Base-by-base conservation (phyloP, 768 basidiomycete genomes). In the Erythrobasidium yunnanense region DNA sequence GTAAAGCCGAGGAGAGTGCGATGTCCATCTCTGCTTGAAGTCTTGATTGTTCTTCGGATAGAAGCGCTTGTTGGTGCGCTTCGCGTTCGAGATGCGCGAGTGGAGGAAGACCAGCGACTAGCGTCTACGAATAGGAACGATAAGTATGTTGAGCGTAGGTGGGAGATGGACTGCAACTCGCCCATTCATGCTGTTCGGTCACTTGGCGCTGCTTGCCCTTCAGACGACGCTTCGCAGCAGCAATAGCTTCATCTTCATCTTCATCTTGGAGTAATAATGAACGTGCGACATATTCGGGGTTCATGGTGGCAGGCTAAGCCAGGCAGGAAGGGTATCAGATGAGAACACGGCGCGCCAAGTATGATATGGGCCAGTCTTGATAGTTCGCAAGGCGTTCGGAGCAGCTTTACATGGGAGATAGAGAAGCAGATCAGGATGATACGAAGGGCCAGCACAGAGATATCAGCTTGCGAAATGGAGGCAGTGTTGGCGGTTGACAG, bases 231-330 rank as follows among this genome's bases (percentile, higher is more conserved):
- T 46, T 42, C 11, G 11, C 38, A 11, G 56, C 34, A 45, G n/a
- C 38, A 15, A 25, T 27, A 11, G 15, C 15, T 2, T 17, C 46
- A 5, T 63, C 60, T 15, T 25, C 25, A 18, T 63, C 47, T 32
- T 51, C 49, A 25, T 63, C 49, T 15, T 50, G 60, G 29, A n/a
- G n/a, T n/a, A n/a, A n/a, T n/a, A 63, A 30, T 34, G 60, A 49
- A 15, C 49, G 45, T 5, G 60, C 60, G 25, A 63, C n/a, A 34
- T 63, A 63, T 32, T 63, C 47, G 8, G 60, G 60, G 42, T 49
- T 63, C 47, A 63, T 63, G 11, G 45, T 23, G 38, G 11, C n/a
- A 42, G n/a, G 38, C 38, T 11, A n/a, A 42, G n/a, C n/a, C 11
- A 11, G 11, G 38, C 38, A 11, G 11, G 38, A 11, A n/a, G 11